These are phyloP conservation scores for Aspergillus brasiliensis DNA, from an alignment of 2,329 filamentous ascomycete genomes.

Conservation along the genomic window DNA sequence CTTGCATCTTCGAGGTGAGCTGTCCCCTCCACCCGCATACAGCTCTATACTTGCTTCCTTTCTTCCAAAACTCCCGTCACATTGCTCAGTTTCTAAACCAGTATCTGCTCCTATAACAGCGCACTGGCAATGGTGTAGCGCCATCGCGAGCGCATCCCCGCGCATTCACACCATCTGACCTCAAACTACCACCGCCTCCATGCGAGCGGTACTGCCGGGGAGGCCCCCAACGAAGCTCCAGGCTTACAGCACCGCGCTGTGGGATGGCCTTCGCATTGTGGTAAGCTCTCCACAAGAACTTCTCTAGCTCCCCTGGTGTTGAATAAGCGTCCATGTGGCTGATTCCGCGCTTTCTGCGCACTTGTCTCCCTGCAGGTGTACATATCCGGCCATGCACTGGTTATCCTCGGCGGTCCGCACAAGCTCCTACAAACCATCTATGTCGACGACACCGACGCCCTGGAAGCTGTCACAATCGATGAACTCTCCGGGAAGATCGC, in stretches of 20 bases:
- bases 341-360: constrained; percentile 13
- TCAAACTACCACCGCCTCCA: constrained; percentile 51
- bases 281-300: constrained; percentile 53
- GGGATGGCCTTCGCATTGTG: constrained; percentile 71
- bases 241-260: constrained; percentile 72
- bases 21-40: neutral
- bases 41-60: neutral
- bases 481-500: constrained; percentile 84
- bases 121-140: constrained; percentile 38
- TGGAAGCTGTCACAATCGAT: constrained; percentile 80
- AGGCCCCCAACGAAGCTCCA: constrained; percentile 76
- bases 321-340: constrained; percentile 5
- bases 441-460: constrained; percentile 68
- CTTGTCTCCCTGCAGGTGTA: constrained; percentile 64
- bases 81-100: neutral
- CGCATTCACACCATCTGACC: constrained; percentile 20
- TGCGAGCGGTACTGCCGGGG: constrained; percentile 79
- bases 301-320: neutral
- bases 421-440: constrained; percentile 87
- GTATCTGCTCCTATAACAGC: neutral
- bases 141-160: constrained; percentile 28
- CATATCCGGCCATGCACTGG: constrained; percentile 83
- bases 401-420: constrained; percentile 75
- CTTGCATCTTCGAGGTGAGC: neutral
- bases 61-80: neutral